Base-by-base conservation (phyloP, 2,329 filamentous ascomycete species). In the Sporothrix brunneoviolacea region DNA sequence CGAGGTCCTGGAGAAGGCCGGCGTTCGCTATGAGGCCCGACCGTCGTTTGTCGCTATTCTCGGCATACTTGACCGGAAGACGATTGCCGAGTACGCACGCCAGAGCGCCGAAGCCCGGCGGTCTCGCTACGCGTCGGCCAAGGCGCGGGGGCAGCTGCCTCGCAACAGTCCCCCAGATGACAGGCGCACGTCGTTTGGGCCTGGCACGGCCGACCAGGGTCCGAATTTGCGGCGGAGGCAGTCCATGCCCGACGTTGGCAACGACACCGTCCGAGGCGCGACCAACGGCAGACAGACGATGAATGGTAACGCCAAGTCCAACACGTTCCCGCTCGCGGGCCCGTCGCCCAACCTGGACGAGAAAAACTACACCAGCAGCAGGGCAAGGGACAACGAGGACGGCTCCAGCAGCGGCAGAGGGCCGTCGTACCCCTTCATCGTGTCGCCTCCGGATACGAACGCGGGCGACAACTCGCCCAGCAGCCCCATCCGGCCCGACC, bases 31-130 rank as follows among this genome's bases (percentile, higher is more conserved):
- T 57, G 79, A 83, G 61, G 80, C 79, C 9, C 70, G 77, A 1
- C 79, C 78, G 0, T 72, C 76, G 1, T 83, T 79, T 52, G 78
- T 83, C 3, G 80, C 80, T 12, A 65, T 84, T 4, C 69, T 84
- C 0, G 81, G 81, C 4, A 67, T 74, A 13, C 66, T 83, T 3
- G 68, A 68, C 2, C 70, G 69, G 1, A 72, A 76, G 12, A 62
- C 83, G 38, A 74, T 84, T 35, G 65, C 67, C 18, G 68, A 74
- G 7, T 76, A 71, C 50, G 78, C 79, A 2, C 68, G 69, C 4
- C 66, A 70, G 46, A 80, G 71, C 35, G 67, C 67, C 8, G 71
- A 75, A 24, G 70, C 72, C 6, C 70, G 78, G 15, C 59, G 38
- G 54, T 58, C 15, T 3, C 42, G 54, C n/a, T 33, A 48, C 24